These are phyloP conservation scores for Brettanomyces sp. DNA, from an alignment of 805 yeast species.

Conservation along the genomic window DNA sequence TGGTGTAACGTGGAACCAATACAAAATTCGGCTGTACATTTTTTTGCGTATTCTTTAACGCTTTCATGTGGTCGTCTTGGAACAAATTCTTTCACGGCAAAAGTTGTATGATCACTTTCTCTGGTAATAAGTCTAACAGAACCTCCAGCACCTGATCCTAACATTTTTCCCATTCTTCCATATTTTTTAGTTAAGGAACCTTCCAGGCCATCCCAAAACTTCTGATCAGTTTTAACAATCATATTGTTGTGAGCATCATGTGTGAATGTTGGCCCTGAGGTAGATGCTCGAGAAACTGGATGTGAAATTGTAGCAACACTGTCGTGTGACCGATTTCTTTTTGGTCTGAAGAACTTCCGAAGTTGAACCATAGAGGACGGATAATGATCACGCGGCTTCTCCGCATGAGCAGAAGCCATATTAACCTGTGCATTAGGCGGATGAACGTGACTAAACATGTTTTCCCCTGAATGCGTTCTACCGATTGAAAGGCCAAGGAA, in stretches of 20 bases:
- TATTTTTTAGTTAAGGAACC: conserved; percentile 50
- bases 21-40: conserved; percentile 83
- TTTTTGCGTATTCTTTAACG: conserved; percentile 70
- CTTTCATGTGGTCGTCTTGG: conserved; percentile 62
- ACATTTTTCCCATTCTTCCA: conserved; percentile 62
- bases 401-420: conserved; percentile 1
- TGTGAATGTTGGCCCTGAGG: conserved; percentile 27
- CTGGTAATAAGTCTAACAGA: conserved; percentile 66
- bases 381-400: conserved; percentile 1
- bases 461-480: conserved; percentile 19
- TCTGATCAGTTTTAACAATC: conserved; percentile 28
- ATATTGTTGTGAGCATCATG: conserved; percentile 31
- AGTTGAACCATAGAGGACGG: conserved; percentile 51
- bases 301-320: neutral
- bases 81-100: conserved; percentile 80
- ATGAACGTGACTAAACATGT: conserved; percentile 3
- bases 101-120: conserved; percentile 58
- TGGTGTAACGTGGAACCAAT: conserved; percentile 77
- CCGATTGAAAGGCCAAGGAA: conserved; percentile 22
- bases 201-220: conserved; percentile 39
- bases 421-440: neutral
- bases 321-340: conserved; percentile 20
- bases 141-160: conserved; percentile 88
- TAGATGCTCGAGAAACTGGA: neutral
- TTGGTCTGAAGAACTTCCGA: conserved; percentile 62